Evolutionary conservation across 2,329 filamentous ascomycete species (phyloP), one percentile per base, ranked within the genome.

Genomic region (Arthrobotrys sinensis): DNA sequence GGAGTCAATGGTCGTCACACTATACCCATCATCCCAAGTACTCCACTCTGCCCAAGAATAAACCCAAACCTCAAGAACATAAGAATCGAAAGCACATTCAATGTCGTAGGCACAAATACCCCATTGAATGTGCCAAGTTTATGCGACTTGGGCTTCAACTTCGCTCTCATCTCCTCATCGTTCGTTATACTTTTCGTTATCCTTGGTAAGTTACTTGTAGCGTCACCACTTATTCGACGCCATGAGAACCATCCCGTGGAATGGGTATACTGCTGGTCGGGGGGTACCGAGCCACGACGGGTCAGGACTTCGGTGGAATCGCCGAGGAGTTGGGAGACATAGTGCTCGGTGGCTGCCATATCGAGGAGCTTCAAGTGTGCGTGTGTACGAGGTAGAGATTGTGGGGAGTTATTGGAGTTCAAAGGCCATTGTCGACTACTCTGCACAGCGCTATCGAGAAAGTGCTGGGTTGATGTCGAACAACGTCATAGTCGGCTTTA

Each of bases 61-160:
- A 93, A 90, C 21, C 93, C 93, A 83, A 97, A 97, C 21, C 93
- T 90, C 81, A 97, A 87, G 85, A 97, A 97, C 93, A 97, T 96
- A 79, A 97, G 88, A 84, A 97, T 96, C 81, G 92, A 95, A 80
- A 96, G 86, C 48, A 97, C 93, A 84, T 96, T 97, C 80, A 96
- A 86, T 79, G 91, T 94, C n/a, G 93, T 93, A 0, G 93, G 93
- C 14, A 97, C 92, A 83, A 94, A 97, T 57, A 96, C 80, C 6
- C 92, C 92, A 3, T 90, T 92, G 80, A 93, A 90, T 7, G 90
- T 91, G 43, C 92, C 92, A 72, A 96, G 87, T 85, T 96, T 96
- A 81, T 88, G 81, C 43, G 77, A 32, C 45, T 80, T 82, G 1
- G 68, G 40, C 19, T 70, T 75, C 62, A 24, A 32, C 38, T 79